phyloP scores from a whole-genome alignment of 2,329 filamentous ascomycete genomes.

The Phaeosphaeriaceae sp. region DNA sequence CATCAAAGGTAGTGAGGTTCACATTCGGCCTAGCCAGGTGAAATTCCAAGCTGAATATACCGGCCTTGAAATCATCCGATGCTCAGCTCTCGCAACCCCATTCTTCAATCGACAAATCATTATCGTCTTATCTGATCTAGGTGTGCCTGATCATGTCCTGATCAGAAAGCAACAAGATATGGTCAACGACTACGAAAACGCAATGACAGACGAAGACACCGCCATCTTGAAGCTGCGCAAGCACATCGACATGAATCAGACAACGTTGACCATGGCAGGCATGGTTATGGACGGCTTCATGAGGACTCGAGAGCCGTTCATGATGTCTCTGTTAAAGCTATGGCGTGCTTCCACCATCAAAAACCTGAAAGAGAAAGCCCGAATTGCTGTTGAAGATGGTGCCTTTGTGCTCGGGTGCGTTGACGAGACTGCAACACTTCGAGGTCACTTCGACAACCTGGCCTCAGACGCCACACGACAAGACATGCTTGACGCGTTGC shows the following conservation, averaged over 20 bases:
- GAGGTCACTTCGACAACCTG: constrained; percentile 69
- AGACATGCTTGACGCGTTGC: constrained; percentile 57
- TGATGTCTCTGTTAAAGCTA: constrained; percentile 76
- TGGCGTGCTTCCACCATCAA: constrained; percentile 93
- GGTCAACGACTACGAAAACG: constrained; percentile 70
- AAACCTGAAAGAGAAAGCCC: constrained; percentile 89
- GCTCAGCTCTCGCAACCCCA: constrained; percentile 76
- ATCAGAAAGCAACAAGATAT: constrained; percentile 70
- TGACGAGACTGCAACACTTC: constrained; percentile 80
- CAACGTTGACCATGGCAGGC: constrained; percentile 74
- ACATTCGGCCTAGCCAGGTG: constrained; percentile 82
- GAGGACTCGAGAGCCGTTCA: constrained; percentile 76
- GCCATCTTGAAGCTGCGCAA: constrained; percentile 74
- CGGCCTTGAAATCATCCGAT: constrained; percentile 83
- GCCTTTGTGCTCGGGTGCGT: constrained; percentile 88
- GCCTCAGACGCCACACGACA: constrained; percentile 55
- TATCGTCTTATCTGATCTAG: constrained; percentile 78
- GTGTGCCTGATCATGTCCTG: constrained; percentile 73
- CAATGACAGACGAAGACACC: constrained; percentile 69
- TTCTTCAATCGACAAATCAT: constrained; percentile 92
- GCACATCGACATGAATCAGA: constrained; percentile 85
- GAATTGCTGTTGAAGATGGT: constrained; percentile 80
- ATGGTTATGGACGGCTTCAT: constrained; percentile 86
- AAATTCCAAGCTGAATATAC: constrained; percentile 80
- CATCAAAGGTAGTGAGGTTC: constrained; percentile 71